Conservation (phyloP, 768 basidiomycete species). For the Podaxis carcinomalis region DNA sequence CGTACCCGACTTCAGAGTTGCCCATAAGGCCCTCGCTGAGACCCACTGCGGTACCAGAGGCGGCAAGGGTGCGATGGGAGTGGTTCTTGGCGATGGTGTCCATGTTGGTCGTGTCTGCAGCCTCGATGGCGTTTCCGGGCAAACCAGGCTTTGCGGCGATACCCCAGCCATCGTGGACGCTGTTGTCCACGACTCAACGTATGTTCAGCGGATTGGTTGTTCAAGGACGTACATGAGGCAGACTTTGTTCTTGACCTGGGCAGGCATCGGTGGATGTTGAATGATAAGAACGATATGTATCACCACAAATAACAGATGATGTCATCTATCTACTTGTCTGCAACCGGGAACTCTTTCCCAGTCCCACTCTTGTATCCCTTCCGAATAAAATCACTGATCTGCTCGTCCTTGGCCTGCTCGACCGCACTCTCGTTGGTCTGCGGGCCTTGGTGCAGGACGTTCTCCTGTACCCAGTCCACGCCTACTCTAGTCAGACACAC, state of each 20-base stretch:
- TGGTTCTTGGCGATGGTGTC: slow-evolving; percentile 78
- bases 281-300: not conserved
- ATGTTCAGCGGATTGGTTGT: too few relatives aligned
- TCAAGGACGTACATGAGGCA: slow-evolving; percentile 70
- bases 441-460: slow-evolving; percentile 27
- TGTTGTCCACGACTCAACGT: slow-evolving; percentile 21
- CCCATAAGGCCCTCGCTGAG: slow-evolving; percentile 95
- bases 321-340: slow-evolving; percentile 23
- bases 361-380: slow-evolving; percentile 29
- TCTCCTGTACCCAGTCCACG: slow-evolving; percentile 38
- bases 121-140: slow-evolving; percentile 87
- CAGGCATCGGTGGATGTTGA: slow-evolving; percentile 1
- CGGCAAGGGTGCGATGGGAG: slow-evolving; percentile 66
- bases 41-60: slow-evolving; percentile 91
- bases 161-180: slow-evolving; percentile 97
- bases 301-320: not conserved
- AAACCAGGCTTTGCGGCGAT: slow-evolving; percentile 61
- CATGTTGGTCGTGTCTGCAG: slow-evolving; percentile 85
- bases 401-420: slow-evolving; percentile 40
- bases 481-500: slow-evolving; percentile 15
- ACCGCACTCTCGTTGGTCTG: slow-evolving; percentile 39
- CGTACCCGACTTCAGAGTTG: slow-evolving; percentile 95
- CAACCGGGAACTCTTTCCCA: slow-evolving; percentile 32
- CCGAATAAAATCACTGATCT: slow-evolving; percentile 36
- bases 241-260: slow-evolving; percentile 77